Conservation (phyloP, 2,329 filamentous ascomycete genomes). For the Lachnellula occidentalis region DNA sequence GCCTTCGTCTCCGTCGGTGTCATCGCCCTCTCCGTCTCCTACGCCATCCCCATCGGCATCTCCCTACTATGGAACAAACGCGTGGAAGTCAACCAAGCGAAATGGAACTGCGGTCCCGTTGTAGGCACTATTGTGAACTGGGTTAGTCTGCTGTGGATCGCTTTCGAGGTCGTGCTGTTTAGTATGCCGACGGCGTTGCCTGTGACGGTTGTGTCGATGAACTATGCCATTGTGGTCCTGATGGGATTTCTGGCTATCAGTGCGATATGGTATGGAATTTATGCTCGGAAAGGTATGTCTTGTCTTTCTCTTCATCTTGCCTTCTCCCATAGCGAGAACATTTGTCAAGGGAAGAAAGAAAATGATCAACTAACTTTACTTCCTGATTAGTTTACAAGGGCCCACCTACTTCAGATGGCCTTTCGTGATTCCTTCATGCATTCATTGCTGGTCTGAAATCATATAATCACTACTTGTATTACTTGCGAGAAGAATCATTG, state of each 20-base stretch:
- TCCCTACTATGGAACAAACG: conserved; percentile 61
- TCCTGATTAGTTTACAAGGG: conserved; percentile 17
- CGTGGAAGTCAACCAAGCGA: conserved; percentile 43
- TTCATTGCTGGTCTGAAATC: neutral
- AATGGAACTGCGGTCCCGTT: conserved; percentile 56
- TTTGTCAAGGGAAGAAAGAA: no score
- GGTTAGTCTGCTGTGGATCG: conserved; percentile 51
- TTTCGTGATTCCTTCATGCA: neutral
- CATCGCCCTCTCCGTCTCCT: conserved; percentile 65
- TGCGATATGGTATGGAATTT: conserved; percentile 44
- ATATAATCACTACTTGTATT: no score
- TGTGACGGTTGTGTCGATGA: conserved; percentile 56
- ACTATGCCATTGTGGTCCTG: conserved; percentile 44
- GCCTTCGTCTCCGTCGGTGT: conserved; percentile 67
- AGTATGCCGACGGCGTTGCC: conserved; percentile 56
- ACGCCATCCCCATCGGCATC: conserved; percentile 67
- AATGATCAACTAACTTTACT: neutral
- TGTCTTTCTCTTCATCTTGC: neutral
- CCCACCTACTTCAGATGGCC: conserved; percentile 20
- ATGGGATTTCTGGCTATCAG: conserved; percentile 47
- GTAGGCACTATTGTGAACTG: conserved; percentile 45
- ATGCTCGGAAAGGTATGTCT: conserved; percentile 45
- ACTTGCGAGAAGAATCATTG: no score
- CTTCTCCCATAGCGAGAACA: no score
- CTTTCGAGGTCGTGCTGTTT: conserved; percentile 58